Base-by-base conservation (phyloP, 2,329 filamentous ascomycete species). In the Pseudocercospora fijiensis region DNA sequence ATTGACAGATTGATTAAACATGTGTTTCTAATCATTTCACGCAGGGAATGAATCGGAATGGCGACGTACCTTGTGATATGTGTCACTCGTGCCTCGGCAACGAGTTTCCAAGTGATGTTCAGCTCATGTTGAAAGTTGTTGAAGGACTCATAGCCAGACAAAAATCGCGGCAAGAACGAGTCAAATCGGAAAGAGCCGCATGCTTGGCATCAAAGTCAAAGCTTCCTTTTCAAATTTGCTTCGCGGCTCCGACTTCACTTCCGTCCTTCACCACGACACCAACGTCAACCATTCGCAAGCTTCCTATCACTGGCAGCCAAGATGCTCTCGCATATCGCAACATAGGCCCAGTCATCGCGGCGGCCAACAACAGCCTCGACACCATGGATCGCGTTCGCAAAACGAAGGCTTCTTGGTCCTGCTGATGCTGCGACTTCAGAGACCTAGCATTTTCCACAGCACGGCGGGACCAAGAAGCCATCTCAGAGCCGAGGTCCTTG, bases 1-100 rank as follows among this genome's bases (percentile, higher is more conserved):
- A 91, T 91, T 91, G 89, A 91, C 89, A 91, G 89, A 91, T 90
- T 86, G 51, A 81, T 71, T 66, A 67, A 70, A 80, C 26, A 37
- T 56, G 67, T 80, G 80, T 80, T 75, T 82, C 80, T 90, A 88
- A 90, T 90, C 79, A 79, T 79, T 61, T 70, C n/a, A 67, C 11
- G 11, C 2, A 24, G 27, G 11, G 8, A 7, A 18, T 30, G 28
- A 30, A 28, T 4, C 13, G 7, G 27, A 16, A n/a, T 13, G 13
- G 26, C 45, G n/a, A 59, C 61, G 24, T 65, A 67, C 66, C 56
- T 58, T 41, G 47, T 57, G 41, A 28, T 43, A 6, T 9, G 52
- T 30, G 24, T 41, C 13, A 33, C 61, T 63, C 61, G 61, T 43
- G 61, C 56, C 49, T 30, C 58, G 9, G 41, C 52, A 56, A 62